A percentile compares a stretch with the other conserved stretches of the same genome.
Evolutionary conservation across 495 filamentous ascomycete species (phyloP).

Genomic region (Podospora tetraspora): DNA sequence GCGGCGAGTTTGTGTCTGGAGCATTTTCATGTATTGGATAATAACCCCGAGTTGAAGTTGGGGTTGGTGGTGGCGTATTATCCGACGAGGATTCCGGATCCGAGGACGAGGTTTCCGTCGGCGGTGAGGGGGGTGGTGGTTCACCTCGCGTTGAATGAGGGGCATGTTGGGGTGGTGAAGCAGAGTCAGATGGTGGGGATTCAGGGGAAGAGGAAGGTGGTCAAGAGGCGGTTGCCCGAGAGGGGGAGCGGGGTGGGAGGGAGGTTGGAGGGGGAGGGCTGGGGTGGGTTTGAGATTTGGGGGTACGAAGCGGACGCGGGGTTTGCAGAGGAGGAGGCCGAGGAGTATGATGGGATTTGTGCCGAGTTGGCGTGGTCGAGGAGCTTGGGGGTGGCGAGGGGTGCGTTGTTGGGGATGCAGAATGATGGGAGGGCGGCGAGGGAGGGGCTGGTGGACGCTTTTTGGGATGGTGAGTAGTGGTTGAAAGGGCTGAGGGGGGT

Average conservation of each 20-base stretch:
- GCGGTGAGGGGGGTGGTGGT: slow-evolving; percentile 38
- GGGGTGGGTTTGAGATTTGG: slow-evolving; percentile 35
- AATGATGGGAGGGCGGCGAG: not conserved
- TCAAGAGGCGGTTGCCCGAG: slow-evolving; percentile 45
- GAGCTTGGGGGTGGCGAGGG: slow-evolving; percentile 41
- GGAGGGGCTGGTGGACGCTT: not conserved
- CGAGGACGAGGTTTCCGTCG: slow-evolving; percentile 36
- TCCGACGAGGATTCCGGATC: slow-evolving; percentile 41
- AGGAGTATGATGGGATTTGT: slow-evolving; percentile 44
- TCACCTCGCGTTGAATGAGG: slow-evolving; percentile 38
- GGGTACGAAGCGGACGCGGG: slow-evolving; percentile 39
- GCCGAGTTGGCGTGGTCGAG: slow-evolving; percentile 46
- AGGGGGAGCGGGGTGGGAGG: slow-evolving; percentile 49
- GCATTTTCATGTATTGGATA: slow-evolving; percentile 33
- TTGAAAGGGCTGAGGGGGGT: too few species aligned
- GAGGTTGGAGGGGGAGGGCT: slow-evolving; percentile 17
- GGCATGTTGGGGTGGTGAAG: slow-evolving; percentile 39
- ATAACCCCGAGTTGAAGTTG: slow-evolving; percentile 43
- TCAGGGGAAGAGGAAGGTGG: slow-evolving; percentile 53
- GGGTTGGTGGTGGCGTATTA: slow-evolving; percentile 47
- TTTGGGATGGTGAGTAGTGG: not conserved
- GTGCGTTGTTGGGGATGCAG: slow-evolving; percentile 41
- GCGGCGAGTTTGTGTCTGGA: slow-evolving; percentile 31
- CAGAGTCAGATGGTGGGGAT: slow-evolving; percentile 54
- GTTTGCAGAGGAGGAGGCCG: slow-evolving; percentile 51